phyloP scores from a whole-genome alignment of 441 rosid species.

The Lagerstroemia fauriei region DNA sequence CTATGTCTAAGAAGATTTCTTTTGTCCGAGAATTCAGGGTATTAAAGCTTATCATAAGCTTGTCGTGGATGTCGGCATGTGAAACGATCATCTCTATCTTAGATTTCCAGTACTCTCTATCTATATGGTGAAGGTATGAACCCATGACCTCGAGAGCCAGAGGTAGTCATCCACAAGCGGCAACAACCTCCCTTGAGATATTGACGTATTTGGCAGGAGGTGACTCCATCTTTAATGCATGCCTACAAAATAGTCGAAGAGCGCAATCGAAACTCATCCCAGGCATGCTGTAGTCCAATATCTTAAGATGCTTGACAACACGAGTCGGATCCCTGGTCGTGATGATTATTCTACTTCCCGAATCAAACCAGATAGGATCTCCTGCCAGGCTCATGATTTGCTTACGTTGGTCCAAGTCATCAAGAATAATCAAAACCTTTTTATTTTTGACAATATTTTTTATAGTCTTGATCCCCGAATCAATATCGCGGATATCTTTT shows the following conservation, averaged over 20 bases:
- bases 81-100: conserved; percentile 4
- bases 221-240: neutral
- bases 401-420: neutral
- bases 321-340: neutral
- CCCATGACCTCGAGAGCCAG: conserved; percentile 20
- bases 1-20: conserved; percentile 17
- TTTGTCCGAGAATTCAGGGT: neutral
- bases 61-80: neutral
- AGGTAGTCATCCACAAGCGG: neutral
- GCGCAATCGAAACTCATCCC: neutral
- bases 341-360: conserved; percentile 4
- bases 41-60: conserved; percentile 5
- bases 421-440: conserved; percentile 8
- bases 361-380: neutral
- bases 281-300: neutral
- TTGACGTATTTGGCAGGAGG: neutral
- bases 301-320: accelerated
- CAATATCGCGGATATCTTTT: neutral
- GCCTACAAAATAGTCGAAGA: conserved; percentile 6
- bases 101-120: neutral
- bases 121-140: neutral
- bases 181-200: neutral
- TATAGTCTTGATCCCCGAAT: neutral
- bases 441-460: neutral
- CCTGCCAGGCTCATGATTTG: neutral